Conservation (phyloP, 1,139 yeast genomes). For the Arxiozyma heterogenica region DNA sequence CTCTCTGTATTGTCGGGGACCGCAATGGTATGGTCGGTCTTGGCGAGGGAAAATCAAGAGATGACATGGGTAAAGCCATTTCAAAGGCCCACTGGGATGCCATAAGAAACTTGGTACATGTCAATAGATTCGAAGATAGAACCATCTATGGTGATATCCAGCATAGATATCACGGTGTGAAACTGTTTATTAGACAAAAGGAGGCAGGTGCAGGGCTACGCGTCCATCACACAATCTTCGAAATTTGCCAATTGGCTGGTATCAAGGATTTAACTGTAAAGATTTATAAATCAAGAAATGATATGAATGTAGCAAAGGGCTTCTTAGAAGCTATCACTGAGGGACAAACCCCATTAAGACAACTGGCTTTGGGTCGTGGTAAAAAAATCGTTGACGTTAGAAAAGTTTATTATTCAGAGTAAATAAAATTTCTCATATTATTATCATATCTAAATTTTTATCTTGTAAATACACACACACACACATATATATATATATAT, state of each 20-base stretch:
- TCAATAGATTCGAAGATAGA: slow-evolving; percentile 84
- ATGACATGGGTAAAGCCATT: slow-evolving; percentile 67
- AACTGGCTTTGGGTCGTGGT: slow-evolving; percentile 86
- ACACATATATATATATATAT: too few species aligned
- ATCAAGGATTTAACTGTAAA: slow-evolving; percentile 89
- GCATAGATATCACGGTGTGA: slow-evolving; percentile 80
- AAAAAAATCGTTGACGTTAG: slow-evolving; percentile 90
- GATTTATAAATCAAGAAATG: slow-evolving; percentile 84
- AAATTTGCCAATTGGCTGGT: slow-evolving; percentile 90
- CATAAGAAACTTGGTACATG: slow-evolving; percentile 68
- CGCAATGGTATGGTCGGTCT: slow-evolving; percentile 87
- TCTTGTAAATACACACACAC: neutral
- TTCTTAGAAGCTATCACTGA: slow-evolving; percentile 72
- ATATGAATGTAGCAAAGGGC: slow-evolving; percentile 90
- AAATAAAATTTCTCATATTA: neutral
- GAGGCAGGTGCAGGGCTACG: slow-evolving; percentile 93
- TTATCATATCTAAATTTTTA: neutral
- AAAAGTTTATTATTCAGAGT: slow-evolving; percentile 65
- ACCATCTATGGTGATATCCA: slow-evolving; percentile 82
- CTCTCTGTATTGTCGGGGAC: slow-evolving; percentile 87
- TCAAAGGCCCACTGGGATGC: slow-evolving; percentile 92
- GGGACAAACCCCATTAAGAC: slow-evolving; percentile 74
- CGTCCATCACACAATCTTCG: slow-evolving; percentile 84
- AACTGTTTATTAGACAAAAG: slow-evolving; percentile 71
- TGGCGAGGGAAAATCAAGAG: slow-evolving; percentile 90